Base-by-base conservation (phyloP, 2,329 filamentous ascomycete genomes). In the Fusarium veterinarium region DNA sequence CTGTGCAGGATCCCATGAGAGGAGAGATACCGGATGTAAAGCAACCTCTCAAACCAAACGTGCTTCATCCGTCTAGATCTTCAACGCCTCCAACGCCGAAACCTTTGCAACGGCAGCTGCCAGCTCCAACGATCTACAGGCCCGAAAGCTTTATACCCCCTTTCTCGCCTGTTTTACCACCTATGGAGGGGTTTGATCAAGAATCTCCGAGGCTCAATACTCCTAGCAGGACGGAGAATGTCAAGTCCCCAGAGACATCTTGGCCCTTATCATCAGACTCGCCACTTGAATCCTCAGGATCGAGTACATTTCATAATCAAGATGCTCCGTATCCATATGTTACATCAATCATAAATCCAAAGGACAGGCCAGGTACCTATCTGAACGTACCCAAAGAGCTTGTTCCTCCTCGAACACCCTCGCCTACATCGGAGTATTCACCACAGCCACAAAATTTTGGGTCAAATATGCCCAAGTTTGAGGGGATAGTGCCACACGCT, bases 261-360 rank as follows among this genome's bases (percentile, higher is more conserved):
- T 69, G 66, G 66, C 66, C 66, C 9, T 69, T 69, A 19, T 64
- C 66, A 16, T 69, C 66, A 23, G 65, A 45, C 30, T 69, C 66
- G 16, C 65, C 66, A 28, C 45, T 58, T 37, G 66, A 55, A 30
- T 69, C 66, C 7, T 69, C 66, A 25, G 66, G 58, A n/a, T 69
- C 64, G 11, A 69, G 64, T 51, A 69, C 51, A 42, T 69, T 64
- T 31, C 64, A 45, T n/a, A 51, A 41, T 20, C 64, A 69, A 58
- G 51, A 69, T 25, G 63, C 41, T 33, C 35, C 66, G 20, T 44
- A 64, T 20, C 35, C 64, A 33, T 48, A 58, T 16, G 40, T 38
- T 11, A 19, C 58, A 35, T 58, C 58, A 5, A 31, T 64, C 3
- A 37, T 41, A 4, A n/a, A 45, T 44, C 56, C 64, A 16, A 41